Evolutionary conservation across 208 protist species (phyloP).

Genomic region (Leishmania arabica): DNA sequence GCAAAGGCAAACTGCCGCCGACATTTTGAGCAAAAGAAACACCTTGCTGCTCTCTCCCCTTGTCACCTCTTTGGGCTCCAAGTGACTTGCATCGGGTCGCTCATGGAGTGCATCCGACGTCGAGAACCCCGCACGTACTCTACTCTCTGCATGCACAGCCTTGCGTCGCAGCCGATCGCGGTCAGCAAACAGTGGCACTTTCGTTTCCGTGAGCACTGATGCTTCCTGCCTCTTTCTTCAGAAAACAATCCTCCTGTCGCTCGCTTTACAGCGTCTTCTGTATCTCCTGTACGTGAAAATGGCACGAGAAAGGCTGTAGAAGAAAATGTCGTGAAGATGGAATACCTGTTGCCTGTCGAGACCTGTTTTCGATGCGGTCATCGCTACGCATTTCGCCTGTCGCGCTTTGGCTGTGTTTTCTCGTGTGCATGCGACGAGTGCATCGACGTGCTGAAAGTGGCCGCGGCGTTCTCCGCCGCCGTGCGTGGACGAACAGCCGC

Average conservation of each 20-base stretch:
- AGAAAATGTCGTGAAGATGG: conserved; percentile 38
- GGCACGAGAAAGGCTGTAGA: not conserved
- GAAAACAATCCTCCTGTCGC: not conserved
- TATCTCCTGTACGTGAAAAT: not conserved
- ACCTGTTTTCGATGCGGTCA: conserved; percentile 42
- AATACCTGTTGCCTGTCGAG: conserved; percentile 48
- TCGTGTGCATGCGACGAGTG: conserved; percentile 43
- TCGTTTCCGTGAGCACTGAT: conserved; percentile 1
- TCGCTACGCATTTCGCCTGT: conserved; percentile 50
- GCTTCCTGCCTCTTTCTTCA: not conserved
- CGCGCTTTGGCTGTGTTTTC: conserved; percentile 77
- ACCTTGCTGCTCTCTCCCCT: not conserved
- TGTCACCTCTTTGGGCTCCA: not conserved
- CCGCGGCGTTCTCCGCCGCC: conserved; percentile 31
- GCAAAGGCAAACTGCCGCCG: not conserved
- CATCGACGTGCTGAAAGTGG: conserved; percentile 53
- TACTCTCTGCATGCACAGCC: not conserved
- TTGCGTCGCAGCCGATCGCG: not conserved
- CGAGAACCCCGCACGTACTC: not conserved
- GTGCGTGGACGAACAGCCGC: conserved; percentile 13
- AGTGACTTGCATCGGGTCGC: not conserved
- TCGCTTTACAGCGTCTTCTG: not conserved
- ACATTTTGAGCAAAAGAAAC: not conserved
- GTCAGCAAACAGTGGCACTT: not conserved
- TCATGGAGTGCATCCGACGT: not conserved